These are phyloP conservation scores for Brasenia schreberi DNA, from an alignment of 164 flowering plant genomes.

Conservation along the genomic window DNA sequence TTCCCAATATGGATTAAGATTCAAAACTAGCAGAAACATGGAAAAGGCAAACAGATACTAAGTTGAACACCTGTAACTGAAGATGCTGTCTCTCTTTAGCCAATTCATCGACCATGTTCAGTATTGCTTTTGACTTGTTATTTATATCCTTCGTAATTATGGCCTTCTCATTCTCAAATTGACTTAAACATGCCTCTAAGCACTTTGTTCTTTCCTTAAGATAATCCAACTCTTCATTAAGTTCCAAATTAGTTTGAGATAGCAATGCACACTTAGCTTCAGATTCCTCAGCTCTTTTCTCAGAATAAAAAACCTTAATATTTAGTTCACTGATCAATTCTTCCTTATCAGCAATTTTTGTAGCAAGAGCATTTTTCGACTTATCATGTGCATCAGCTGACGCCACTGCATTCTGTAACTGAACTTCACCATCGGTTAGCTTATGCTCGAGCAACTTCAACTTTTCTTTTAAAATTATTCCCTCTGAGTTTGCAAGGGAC, in stretches of 20 bases:
- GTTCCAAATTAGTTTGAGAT: slow-evolving; percentile 34
- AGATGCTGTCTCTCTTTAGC: slow-evolving; percentile 80
- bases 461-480: slow-evolving; percentile 23
- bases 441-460: slow-evolving; percentile 34
- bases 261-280: slow-evolving; percentile 35
- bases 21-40: not conserved
- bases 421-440: slow-evolving; percentile 25
- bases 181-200: slow-evolving; percentile 53
- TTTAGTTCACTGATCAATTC: slow-evolving; percentile 23
- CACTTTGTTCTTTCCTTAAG: slow-evolving; percentile 32
- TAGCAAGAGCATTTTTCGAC: slow-evolving; percentile 10
- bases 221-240: slow-evolving; percentile 38
- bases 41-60: not conserved
- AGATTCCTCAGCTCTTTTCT: slow-evolving; percentile 34
- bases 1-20: not conserved
- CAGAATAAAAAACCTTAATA: slow-evolving; percentile 26
- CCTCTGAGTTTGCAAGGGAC: slow-evolving; percentile 28
- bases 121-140: slow-evolving; percentile 41
- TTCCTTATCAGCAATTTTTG: slow-evolving; percentile 34
- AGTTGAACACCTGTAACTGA: slow-evolving; percentile 52
- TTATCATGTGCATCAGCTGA: slow-evolving; percentile 24
- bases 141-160: slow-evolving; percentile 52
- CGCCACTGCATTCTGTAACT: slow-evolving; percentile 17
- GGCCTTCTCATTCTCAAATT: slow-evolving; percentile 43
- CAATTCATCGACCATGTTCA: slow-evolving; percentile 56